phyloP scores from a whole-genome alignment of 208 protist genomes.

The Porcisia hertigi region DNA sequence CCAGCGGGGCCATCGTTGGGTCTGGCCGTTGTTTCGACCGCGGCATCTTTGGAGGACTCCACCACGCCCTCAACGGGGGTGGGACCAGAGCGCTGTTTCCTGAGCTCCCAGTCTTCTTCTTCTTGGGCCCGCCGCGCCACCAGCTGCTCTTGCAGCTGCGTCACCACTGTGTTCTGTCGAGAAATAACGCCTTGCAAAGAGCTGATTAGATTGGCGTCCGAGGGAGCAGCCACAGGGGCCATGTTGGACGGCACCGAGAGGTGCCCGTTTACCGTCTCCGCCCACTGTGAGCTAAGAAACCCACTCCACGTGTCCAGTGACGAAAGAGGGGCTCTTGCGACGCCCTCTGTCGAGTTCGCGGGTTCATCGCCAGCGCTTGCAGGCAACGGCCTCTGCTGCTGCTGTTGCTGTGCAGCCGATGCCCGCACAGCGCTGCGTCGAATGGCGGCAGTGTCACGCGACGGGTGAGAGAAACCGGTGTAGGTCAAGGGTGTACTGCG shows the following conservation, averaged over 20 bases:
- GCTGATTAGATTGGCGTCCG: slow-evolving; percentile 22
- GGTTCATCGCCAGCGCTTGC: neutral
- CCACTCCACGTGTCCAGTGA: slow-evolving; percentile 50
- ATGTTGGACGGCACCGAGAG: neutral
- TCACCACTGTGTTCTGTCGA: slow-evolving; percentile 40
- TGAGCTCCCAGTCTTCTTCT: slow-evolving; percentile 25
- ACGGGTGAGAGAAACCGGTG: slow-evolving; percentile 18
- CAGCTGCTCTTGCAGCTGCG: slow-evolving; percentile 33
- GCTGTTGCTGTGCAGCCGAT: slow-evolving; percentile 7
- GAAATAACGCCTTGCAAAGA: slow-evolving; percentile 45
- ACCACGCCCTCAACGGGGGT: neutral
- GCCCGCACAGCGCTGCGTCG: slow-evolving; percentile 29
- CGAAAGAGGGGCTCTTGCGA: neutral
- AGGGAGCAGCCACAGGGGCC: neutral
- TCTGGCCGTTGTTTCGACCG: neutral
- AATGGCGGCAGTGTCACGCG: slow-evolving; percentile 27
- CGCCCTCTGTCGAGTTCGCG: neutral
- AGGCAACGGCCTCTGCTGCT: neutral
- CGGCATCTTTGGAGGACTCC: neutral
- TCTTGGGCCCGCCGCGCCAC: slow-evolving; percentile 25
- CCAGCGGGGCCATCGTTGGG: neutral
- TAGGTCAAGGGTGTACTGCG: slow-evolving; percentile 10
- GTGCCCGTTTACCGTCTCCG: slow-evolving; percentile 9
- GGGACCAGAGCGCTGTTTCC: neutral
- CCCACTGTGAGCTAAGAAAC: slow-evolving; percentile 33